Evolutionary conservation across 352 stramenopile species (phyloP).

Genomic region (Globisporangium alternatum): DNA sequence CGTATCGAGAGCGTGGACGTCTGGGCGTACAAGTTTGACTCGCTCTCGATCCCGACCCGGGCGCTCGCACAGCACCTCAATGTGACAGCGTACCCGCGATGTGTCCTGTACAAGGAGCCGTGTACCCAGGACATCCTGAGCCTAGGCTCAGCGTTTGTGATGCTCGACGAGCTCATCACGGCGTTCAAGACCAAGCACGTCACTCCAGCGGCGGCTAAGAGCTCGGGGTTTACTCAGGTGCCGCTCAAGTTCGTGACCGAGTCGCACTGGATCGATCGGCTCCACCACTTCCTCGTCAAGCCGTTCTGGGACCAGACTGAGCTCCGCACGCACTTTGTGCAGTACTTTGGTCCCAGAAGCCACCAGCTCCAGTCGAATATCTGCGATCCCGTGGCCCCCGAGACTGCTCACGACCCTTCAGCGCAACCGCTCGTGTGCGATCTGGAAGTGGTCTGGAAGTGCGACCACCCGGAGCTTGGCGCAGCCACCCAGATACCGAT

Average conservation of each 20-base stretch:
- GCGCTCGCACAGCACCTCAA: slow-evolving; percentile 16
- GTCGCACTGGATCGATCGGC: slow-evolving; percentile 37
- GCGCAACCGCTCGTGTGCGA: slow-evolving; percentile 3
- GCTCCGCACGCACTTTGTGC: slow-evolving; percentile 28
- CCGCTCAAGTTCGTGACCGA: slow-evolving; percentile 23
- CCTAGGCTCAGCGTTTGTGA: slow-evolving; percentile 25
- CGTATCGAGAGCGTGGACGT: slow-evolving; percentile 12
- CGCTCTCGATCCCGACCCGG: slow-evolving; percentile 22
- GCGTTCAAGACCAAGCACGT: slow-evolving; percentile 3
- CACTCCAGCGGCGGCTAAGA: not conserved
- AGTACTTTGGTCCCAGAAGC: slow-evolving; percentile 14
- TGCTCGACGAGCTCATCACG: slow-evolving; percentile 32
- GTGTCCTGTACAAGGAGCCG: slow-evolving; percentile 4
- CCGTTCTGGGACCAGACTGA: slow-evolving; percentile 16
- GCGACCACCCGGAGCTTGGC: slow-evolving; percentile 20
- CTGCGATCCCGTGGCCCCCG: slow-evolving; percentile 14
- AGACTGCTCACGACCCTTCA: not conserved
- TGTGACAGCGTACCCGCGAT: slow-evolving; percentile 12
- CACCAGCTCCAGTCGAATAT: slow-evolving; percentile 19
- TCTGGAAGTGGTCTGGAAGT: slow-evolving; percentile 23
- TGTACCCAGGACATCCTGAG: slow-evolving; percentile 16
- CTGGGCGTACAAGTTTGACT: slow-evolving; percentile 43
- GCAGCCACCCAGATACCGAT: slow-evolving; percentile 18
- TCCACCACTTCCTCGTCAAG: slow-evolving; percentile 31
- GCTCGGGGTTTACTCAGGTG: not conserved